phyloP scores from a whole-genome alignment of 208 protist genomes.

The Trypanosomatidae sp. region DNA sequence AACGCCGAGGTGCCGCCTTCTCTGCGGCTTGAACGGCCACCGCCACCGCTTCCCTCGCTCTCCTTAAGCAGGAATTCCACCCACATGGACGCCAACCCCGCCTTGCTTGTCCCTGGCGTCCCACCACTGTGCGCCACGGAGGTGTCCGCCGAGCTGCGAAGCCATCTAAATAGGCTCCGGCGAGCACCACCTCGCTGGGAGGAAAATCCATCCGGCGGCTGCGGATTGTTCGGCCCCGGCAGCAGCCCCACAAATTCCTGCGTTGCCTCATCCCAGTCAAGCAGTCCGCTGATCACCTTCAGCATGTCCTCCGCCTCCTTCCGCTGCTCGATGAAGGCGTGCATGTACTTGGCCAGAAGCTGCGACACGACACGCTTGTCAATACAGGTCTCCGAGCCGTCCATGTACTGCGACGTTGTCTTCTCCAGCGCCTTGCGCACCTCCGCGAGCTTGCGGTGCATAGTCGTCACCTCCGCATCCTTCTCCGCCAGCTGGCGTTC shows the following conservation, averaged over 20 bases:
- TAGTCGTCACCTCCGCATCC: slow-evolving; percentile 57
- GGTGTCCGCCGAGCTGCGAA: neutral
- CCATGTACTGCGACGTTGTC: slow-evolving; percentile 58
- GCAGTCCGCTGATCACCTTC: slow-evolving; percentile 69
- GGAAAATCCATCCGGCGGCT: slow-evolving; percentile 11
- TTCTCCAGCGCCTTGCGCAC: slow-evolving; percentile 61
- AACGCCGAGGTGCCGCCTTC: neutral
- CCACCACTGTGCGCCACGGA: neutral
- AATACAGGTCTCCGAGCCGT: slow-evolving; percentile 48
- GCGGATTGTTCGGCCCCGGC: slow-evolving; percentile 71
- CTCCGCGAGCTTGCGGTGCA: slow-evolving; percentile 82
- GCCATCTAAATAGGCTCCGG: slow-evolving; percentile 31
- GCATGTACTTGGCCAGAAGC: slow-evolving; percentile 84
- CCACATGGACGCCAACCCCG: slow-evolving; percentile 63
- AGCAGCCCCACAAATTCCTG: slow-evolving; percentile 77
- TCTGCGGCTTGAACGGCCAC: neutral
- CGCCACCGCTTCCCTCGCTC: slow-evolving; percentile 27
- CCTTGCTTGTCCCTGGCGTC: slow-evolving; percentile 1
- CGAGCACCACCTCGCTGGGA: slow-evolving; percentile 12
- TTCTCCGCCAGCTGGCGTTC: slow-evolving; percentile 47
- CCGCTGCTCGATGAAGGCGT: slow-evolving; percentile 53
- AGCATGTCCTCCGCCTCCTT: slow-evolving; percentile 75
- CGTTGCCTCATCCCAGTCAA: slow-evolving; percentile 81
- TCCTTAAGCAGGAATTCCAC: slow-evolving; percentile 85
- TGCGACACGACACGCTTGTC: slow-evolving; percentile 87